These are phyloP conservation scores for Stevia rebaudiana DNA, from an alignment of 140 eudicot genomes.

Conservation along the genomic window DNA sequence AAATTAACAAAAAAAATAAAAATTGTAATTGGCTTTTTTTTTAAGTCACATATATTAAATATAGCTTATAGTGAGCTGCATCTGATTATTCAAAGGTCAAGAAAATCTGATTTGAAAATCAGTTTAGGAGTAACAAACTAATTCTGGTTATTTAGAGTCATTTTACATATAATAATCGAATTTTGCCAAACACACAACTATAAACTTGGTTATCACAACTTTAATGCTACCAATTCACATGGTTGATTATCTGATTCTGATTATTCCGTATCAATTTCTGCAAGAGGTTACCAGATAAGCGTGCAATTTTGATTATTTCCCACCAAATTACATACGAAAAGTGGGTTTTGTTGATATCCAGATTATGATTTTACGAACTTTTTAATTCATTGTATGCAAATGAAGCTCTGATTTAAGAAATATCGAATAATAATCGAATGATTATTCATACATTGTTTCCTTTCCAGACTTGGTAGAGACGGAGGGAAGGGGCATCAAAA, in stretches of 20 bases:
- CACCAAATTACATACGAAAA: background rate
- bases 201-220: background rate
- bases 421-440: background rate
- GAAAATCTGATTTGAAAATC: background rate
- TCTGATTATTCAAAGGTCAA: background rate
- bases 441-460: constrained; percentile 57
- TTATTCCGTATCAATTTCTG: background rate
- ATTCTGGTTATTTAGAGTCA: background rate
- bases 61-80: background rate
- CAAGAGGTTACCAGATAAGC: background rate
- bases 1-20: background rate
- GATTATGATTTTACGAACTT: background rate
- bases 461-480: constrained; percentile 58
- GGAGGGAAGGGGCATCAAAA: constrained; percentile 28
- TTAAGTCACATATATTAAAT: background rate
- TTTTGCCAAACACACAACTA: background rate
- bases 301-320: background rate
- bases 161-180: background rate
- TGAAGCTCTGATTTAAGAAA: background rate
- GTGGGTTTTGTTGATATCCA: background rate
- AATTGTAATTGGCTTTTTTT: background rate
- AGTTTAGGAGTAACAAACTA: background rate
- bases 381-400: background rate
- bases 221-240: background rate
- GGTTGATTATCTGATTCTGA: background rate